Evolutionary conservation across 805 yeast species (phyloP), one percentile per base, ranked within the genome.

Genomic region (Kluyveromyces aestuarii): DNA sequence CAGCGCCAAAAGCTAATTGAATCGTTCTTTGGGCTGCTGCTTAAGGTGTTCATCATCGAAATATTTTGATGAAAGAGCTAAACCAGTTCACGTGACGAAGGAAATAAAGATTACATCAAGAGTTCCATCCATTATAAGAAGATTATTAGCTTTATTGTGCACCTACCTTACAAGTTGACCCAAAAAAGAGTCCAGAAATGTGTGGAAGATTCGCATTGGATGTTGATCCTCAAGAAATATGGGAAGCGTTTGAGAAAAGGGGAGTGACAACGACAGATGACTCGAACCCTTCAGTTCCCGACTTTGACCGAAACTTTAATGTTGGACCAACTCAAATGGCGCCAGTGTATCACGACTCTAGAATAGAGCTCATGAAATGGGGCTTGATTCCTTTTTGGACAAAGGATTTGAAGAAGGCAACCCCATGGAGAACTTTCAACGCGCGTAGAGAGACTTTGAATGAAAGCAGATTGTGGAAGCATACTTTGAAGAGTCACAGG

Each of bases 361-460:
- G 59, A 2, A 35, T 77, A 2, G 68, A 76, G 48, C 72, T 74
- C 41, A 86, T 87, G 93, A 76, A 74, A 43, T 89, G 95, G 86
- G 93, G 96, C 0, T 66, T 88, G 37, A 73, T 86, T 1, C 96
- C 96, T 0, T 57, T 63, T 8, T 84, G 88, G 87, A 72, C 79
- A 1, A 70, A 69, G 40, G 70, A 71, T 19, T 54, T 50, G 9
- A 46, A 48, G 56, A 60, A 73, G 41, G 57, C 62, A 37, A 59
- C 62, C 37, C 55, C 58, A 2, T 71, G 75, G 48, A 72, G 73
- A 40, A 77, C 83, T 13, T 84, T 89, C 71, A 89, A 89, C 67
- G 88, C 95, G 25, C 68, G 93, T 18, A 67, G 68, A 36, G 96
- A 88, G 53, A 75, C 82, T 7, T 56, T 88, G 40, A 70, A 72